A percentile compares a stretch with the other conserved stretches of the same genome.
Evolutionary conservation across 2,329 filamentous ascomycete genomes (phyloP).

Genomic region (Aspergillus nomiae): DNA sequence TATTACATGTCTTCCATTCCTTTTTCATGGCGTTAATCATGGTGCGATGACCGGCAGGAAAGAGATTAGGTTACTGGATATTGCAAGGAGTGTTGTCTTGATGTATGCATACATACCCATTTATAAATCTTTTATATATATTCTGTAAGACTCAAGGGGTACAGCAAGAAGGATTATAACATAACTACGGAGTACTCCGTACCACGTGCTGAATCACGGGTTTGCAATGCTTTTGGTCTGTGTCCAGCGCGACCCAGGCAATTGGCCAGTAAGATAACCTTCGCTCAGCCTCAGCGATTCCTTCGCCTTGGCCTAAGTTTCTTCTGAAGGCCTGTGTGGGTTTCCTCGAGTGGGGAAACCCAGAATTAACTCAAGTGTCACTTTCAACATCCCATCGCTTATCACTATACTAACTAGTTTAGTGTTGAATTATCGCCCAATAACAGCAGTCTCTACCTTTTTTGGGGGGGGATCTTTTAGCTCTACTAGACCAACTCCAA

Average conservation of each 20-base stretch:
- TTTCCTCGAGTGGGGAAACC: not conserved
- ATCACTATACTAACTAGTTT: not conserved
- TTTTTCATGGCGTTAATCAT: slow-evolving; percentile 30
- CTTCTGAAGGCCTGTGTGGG: not conserved
- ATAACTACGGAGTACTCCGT: not conserved
- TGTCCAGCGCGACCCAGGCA: not conserved
- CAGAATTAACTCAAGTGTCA: not conserved
- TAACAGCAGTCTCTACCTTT: not conserved
- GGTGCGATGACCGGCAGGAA: slow-evolving; percentile 36
- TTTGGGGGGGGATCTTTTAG: too few species aligned
- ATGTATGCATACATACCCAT: slow-evolving; percentile 33
- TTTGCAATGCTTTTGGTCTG: not conserved
- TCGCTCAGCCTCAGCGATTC: not conserved
- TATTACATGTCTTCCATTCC: slow-evolving; percentile 21
- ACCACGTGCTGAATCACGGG: not conserved
- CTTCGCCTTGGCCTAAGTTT: not conserved
- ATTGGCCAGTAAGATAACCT: not conserved
- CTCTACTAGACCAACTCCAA: not conserved
- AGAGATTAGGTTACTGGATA: slow-evolving; percentile 34
- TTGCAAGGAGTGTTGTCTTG: slow-evolving; percentile 31
- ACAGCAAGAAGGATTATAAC: not conserved
- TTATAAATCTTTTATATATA: slow-evolving; percentile 10
- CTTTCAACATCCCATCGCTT: not conserved
- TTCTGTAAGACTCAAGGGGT: not conserved
- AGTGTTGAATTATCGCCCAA: not conserved